Percentiles rank a stretch among this genome's conserved stretches.
phyloP scores from a whole-genome alignment of 163 green algal genomes.

The Scenedesmus sp. region DNA sequence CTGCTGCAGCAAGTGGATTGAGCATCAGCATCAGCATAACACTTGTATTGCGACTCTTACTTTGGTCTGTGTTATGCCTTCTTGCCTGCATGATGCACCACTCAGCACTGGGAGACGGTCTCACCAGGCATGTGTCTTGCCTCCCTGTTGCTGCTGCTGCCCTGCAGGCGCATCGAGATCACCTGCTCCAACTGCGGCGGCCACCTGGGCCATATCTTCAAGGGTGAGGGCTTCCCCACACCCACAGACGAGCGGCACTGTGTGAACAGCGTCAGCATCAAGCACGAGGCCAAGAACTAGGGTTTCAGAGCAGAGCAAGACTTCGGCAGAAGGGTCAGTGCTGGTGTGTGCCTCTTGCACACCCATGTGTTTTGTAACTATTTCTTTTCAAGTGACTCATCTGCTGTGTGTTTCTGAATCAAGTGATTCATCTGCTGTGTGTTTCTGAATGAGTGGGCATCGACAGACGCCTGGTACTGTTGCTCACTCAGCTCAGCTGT shows the following conservation, averaged over 20 bases:
- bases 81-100: not conserved
- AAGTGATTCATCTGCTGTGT: not conserved
- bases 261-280: constrained; percentile 90
- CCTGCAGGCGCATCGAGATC: constrained; percentile 82
- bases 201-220: constrained; percentile 91
- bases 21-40: not conserved
- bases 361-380: not conserved
- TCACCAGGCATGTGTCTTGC: not conserved
- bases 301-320: not conserved
- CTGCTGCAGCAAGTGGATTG: too few species aligned
- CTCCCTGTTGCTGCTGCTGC: not conserved
- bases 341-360: not conserved
- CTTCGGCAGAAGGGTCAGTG: not conserved
- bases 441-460: too few species aligned
- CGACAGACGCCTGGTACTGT: too few species aligned
- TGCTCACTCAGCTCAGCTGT: too few species aligned
- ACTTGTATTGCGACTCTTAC: not conserved
- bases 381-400: not conserved
- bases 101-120: too few species aligned
- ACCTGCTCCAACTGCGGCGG: constrained; percentile 79
- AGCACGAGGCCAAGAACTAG: constrained; percentile 67
- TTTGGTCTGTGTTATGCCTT: not conserved
- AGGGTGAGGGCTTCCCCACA: constrained; percentile 64
- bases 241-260: constrained; percentile 91
- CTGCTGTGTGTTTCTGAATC: not conserved